Evolutionary conservation across 257 asterid species (phyloP).

Genomic region (Ocimum tenuiflorum): DNA sequence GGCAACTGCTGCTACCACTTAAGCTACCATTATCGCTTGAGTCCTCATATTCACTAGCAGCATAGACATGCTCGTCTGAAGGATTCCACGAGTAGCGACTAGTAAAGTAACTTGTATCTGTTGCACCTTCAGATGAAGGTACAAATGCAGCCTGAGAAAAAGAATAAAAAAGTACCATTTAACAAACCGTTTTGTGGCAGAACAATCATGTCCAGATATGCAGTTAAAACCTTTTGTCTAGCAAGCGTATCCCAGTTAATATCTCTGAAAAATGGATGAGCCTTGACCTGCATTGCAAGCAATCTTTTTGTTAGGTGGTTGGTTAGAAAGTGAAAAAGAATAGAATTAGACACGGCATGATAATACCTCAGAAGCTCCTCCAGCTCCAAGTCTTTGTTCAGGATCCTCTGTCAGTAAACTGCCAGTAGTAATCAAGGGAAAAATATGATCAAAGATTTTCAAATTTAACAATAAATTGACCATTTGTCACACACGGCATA

Average conservation of each 20-base stretch:
- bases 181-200: not conserved
- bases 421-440: slow-evolving; percentile 8
- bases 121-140: slow-evolving; percentile 88
- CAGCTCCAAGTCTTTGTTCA: slow-evolving; percentile 87
- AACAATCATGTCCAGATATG: not conserved
- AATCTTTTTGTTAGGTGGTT: not conserved
- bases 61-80: slow-evolving; percentile 79
- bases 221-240: slow-evolving; percentile 68
- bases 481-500: not conserved
- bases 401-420: slow-evolving; percentile 97
- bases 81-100: slow-evolving; percentile 93
- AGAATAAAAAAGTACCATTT: slow-evolving; percentile 2
- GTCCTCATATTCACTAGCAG: slow-evolving; percentile 79
- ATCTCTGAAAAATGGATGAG: slow-evolving; percentile 83
- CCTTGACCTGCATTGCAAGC: slow-evolving; percentile 65
- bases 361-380: slow-evolving; percentile 83
- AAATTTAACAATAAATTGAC: not conserved
- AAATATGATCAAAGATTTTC: not conserved
- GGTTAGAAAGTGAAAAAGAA: not conserved
- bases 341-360: not conserved
- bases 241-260: slow-evolving; percentile 99
- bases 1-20: slow-evolving; percentile 80
- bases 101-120: slow-evolving; percentile 90
- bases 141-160: slow-evolving; percentile 80
- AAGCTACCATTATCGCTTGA: slow-evolving; percentile 78